Base-by-base conservation (phyloP, 495 filamentous ascomycete genomes). In the Hyaloscypha bicolor region DNA sequence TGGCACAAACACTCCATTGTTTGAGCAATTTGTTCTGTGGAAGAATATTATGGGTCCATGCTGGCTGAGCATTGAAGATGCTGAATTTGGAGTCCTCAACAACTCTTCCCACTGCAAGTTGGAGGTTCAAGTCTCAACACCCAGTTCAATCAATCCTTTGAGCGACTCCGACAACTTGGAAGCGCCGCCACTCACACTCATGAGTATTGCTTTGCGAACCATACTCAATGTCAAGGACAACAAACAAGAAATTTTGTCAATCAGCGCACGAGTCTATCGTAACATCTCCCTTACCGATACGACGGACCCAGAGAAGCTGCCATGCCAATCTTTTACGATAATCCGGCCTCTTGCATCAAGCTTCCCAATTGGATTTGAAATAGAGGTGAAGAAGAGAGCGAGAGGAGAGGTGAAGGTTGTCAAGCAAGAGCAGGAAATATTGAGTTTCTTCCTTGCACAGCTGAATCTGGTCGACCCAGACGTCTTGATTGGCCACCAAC, bases 41-140 rank as follows among this genome's bases (percentile, higher is more conserved):
- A 97, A 96, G 78, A 93, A 94, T 69, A 91, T 99, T 66, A 98
- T 96, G 93, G 95, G 95, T 0, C 95, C 95, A 12, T 99, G 96
- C 79, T 99, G 95, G 95, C 83, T 99, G 21, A 91, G 87, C 73
- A 93, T 99, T 64, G 85, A 92, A 67, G 90, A 89, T 63, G 91
- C 90, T 39, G 87, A 97, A 74, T 96, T 96, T 76, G 82, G 85
- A 14, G 82, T 90, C 2, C 79, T 97, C n/a, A 93, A 89, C 76
- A 97, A 97, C 72, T 88, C 92, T 22, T 98, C 96, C 2, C 94
- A 95, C 87, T 97, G 96, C 83, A 97, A 97, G 72, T 88, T 98
- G 22, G 95, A 99, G 78, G 87, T 96, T 56, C 87, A 91, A 71
- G 88, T 93, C 48, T 79, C 83, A 5, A 90, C 92, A 65, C 96